These are phyloP conservation scores for Xylariaceae sp. DNA, from an alignment of 2,329 filamentous ascomycete species.

Conservation along the genomic window DNA sequence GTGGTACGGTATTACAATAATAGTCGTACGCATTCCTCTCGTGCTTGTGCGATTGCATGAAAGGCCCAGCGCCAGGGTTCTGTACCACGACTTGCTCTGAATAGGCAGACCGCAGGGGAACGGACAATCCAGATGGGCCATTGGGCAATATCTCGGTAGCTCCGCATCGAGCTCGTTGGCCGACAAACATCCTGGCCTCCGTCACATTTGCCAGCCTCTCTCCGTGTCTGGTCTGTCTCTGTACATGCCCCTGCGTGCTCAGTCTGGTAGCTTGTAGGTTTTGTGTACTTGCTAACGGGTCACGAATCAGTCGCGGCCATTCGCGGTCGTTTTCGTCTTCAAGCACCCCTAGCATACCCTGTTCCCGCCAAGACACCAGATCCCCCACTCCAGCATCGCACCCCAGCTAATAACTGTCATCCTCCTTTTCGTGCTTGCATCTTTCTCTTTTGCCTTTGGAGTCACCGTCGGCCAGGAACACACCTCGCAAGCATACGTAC, in stretches of 20 bases:
- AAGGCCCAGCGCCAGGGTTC: background rate
- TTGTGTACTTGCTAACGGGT: too few species aligned
- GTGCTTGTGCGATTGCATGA: too few species aligned
- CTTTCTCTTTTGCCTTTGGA: constrained; percentile 12
- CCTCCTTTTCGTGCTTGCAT: constrained; percentile 21
- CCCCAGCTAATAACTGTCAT: constrained; percentile 2
- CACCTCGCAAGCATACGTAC: too few species aligned
- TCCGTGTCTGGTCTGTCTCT: constrained; percentile 1
- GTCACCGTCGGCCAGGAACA: background rate
- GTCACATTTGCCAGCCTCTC: background rate
- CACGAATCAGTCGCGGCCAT: too few species aligned
- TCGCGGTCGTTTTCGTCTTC: too few species aligned
- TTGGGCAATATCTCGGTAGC: background rate
- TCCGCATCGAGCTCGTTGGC: background rate
- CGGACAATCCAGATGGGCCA: background rate
- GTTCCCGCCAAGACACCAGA: too few species aligned
- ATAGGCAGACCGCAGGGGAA: constrained; percentile 7
- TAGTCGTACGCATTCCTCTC: too few species aligned
- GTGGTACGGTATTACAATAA: too few species aligned
- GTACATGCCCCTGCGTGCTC: too few species aligned
- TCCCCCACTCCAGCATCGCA: too few species aligned
- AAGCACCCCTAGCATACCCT: too few species aligned
- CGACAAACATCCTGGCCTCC: constrained; percentile 4
- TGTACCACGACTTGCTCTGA: background rate
- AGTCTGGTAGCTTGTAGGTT: too few species aligned